These are phyloP conservation scores for Fusarium humuli DNA, from an alignment of 2,329 filamentous ascomycete species.

Conservation along the genomic window DNA sequence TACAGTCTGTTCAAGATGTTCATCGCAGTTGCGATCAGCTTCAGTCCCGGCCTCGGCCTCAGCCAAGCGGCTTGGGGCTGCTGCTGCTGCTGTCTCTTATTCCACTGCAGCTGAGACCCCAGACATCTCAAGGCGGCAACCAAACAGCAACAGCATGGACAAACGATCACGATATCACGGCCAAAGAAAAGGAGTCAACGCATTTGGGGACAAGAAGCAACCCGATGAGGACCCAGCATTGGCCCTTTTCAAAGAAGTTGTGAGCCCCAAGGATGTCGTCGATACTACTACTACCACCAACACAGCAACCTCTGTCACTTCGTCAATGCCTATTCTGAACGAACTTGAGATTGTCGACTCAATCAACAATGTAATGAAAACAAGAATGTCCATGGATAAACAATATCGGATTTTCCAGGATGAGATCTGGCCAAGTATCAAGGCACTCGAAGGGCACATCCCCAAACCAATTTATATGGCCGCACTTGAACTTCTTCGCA, in stretches of 20 bases:
- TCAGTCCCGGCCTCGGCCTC: conserved; percentile 32
- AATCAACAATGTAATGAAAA: conserved; percentile 45
- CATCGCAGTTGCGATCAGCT: conserved; percentile 44
- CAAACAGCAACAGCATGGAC: conserved; percentile 18
- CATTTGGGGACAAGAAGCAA: conserved; percentile 16
- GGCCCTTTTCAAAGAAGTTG: conserved; percentile 54
- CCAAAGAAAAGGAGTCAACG: background rate
- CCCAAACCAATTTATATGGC: conserved; percentile 47
- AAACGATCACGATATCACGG: background rate
- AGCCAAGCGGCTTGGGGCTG: conserved; percentile 33
- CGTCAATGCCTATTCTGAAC: conserved; percentile 22
- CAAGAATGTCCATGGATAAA: conserved; percentile 3
- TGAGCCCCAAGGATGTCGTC: conserved; percentile 33
- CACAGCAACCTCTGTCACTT: background rate
- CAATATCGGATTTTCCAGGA: conserved; percentile 45
- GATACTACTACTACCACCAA: conserved; percentile 2
- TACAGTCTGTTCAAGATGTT: conserved; percentile 52
- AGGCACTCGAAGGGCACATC: conserved; percentile 43
- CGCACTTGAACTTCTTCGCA: conserved; percentile 40
- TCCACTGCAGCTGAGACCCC: conserved; percentile 40
- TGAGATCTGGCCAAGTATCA: conserved; percentile 50
- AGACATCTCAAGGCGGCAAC: conserved; percentile 6
- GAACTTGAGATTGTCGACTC: conserved; percentile 50
- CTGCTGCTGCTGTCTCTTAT: conserved; percentile 41
- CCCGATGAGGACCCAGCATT: conserved; percentile 43